Conservation (phyloP, 2,329 filamentous ascomycete genomes). For the Lasiodiplodia sp. region DNA sequence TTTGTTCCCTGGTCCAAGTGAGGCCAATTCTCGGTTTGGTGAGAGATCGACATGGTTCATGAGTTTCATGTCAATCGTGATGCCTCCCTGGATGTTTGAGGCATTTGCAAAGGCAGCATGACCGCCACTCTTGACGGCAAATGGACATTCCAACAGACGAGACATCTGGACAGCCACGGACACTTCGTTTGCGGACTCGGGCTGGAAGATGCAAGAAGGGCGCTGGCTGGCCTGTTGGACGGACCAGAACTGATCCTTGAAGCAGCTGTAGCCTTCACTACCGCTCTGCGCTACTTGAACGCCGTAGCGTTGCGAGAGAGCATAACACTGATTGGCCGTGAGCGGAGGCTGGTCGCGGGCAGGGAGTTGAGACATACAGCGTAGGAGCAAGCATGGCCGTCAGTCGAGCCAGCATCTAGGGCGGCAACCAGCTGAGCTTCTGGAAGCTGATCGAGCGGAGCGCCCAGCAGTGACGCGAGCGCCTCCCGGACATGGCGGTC, state of each 20-base stretch:
- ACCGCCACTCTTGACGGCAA: conserved; percentile 55
- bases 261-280: conserved; percentile 35
- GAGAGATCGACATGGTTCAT: conserved; percentile 41
- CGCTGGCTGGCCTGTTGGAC: conserved; percentile 37
- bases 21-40: conserved; percentile 37
- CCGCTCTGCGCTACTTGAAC: conserved; percentile 33
- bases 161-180: conserved; percentile 29
- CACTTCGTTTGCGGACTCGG: conserved; percentile 29
- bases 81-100: conserved; percentile 51
- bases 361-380: conserved; percentile 34
- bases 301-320: conserved; percentile 37
- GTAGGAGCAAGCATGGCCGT: conserved; percentile 31
- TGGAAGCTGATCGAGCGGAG: conserved; percentile 33
- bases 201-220: conserved; percentile 41
- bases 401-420: conserved; percentile 1
- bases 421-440: conserved; percentile 15
- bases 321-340: conserved; percentile 35
- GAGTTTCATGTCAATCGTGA: conserved; percentile 52
- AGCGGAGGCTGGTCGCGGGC: background rate
- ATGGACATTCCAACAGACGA: conserved; percentile 41
- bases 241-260: conserved; percentile 40
- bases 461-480: conserved; percentile 32
- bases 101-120: conserved; percentile 51
- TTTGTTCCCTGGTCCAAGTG: conserved; percentile 41
- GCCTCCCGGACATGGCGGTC: conserved; percentile 32